Base-by-base conservation (phyloP, 805 yeast species). In the Hanseniaspora guilliermondii region DNA sequence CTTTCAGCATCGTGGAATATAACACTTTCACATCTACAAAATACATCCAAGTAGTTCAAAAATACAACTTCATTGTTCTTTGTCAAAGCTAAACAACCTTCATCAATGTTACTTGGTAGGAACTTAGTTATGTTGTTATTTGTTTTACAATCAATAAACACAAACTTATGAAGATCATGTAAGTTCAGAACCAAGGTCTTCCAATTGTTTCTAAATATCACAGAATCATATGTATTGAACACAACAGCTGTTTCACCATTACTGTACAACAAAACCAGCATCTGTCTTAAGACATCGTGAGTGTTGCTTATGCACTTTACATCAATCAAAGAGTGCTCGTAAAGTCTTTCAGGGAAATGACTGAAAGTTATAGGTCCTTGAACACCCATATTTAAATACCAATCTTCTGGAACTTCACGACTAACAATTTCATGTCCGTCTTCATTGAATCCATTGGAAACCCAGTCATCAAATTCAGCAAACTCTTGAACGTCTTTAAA, bases 331-430 rank as follows among this genome's bases (percentile, higher is more conserved):
- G 27, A n/a, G 25, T 25, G 30, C 6, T 39, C 48, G 22, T 50
- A 50, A 9, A 50, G 17, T 6, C n/a, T 5, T 11, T 9, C 39
- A 6, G 54, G 54, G 45, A 42, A 50, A 24, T 50, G 17, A 36
- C 37, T 50, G 30, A 50, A 50, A 7, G 54, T 33, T 11, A 50
- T 35, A 22, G 54, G 54, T 16, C 54, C 54, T 42, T 50, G 54
- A 4, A 50, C 38, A 35, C 54, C 54, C 48, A 50, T 42, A 24
- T 50, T 50, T 33, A 50, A 42, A 9, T 27, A n/a, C 30, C 30
- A 36, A 6, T 50, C 54, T 19, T 41, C 21, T 2, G 25, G 25
- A 7, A 45, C 39, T 16, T 45, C 38, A 3, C 30, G 14, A 27
- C 24, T 41, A 22, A 40, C 24, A 3, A 42, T 7, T 6, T 25